Base-by-base conservation (phyloP, 495 filamentous ascomycete genomes). In the Lichina pygmaea region DNA sequence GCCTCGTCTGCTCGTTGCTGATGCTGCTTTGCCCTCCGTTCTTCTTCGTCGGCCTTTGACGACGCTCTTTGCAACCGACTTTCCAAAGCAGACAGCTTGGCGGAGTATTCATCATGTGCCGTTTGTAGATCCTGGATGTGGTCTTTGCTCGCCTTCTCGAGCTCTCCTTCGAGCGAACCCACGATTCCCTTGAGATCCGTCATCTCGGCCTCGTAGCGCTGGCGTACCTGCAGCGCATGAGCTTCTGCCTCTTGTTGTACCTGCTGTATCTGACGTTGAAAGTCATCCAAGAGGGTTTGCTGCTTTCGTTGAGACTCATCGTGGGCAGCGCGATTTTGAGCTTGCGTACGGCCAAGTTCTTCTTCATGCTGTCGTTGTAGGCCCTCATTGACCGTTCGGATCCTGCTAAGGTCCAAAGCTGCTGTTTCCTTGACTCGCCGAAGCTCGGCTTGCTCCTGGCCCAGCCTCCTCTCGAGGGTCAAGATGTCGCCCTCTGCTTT, bases 381-480 rank as follows among this genome's bases (percentile, higher is more conserved):
- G 8, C 68, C 68, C 43, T 86, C 78, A 48, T 77, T 78, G 45
- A 74, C 71, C 30, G 69, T 70, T 50, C 36, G 77, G 36, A 81
- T 70, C 44, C 69, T 66, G 33, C 69, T 62, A 13, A 83, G 45
- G 49, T 93, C 83, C 17, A 72, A 58, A 4, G 66, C 55, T 6
- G 64, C 67, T 2, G 68, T 67, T 51, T 92, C 82, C 53, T 77
- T 79, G 11, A 74, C 70, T 47, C 73, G 72, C 17, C 72, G 70
- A 58, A 79, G 75, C 52, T 85, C 79, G 17, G 73, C 69, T 55
- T 81, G 75, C 49, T 78, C 82, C 57, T 85, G 82, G 10, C 75
- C 72, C 44, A 91, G 65, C 52, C 73, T 77, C 32, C 72, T 67
- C 45, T 79, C 67, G 11, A 81, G 57, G n/a, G 65, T 71, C 13